Evolutionary conservation across 495 filamentous ascomycete species (phyloP).

Genomic region (Bryoglossum gracile): DNA sequence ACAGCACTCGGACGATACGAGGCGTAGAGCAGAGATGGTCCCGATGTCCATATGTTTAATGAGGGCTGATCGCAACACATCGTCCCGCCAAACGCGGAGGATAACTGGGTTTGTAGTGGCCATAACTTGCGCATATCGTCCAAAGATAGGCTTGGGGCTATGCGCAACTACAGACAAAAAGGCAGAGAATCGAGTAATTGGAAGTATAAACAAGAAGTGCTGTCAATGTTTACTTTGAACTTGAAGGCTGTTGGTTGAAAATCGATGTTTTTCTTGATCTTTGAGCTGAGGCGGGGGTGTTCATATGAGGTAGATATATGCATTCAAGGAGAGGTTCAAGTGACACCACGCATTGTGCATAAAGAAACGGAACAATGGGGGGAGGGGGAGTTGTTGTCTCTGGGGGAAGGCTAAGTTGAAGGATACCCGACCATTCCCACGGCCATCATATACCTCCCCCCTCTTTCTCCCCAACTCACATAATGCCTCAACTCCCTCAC

Average conservation of each 20-base stretch:
- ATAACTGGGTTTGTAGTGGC: slow-evolving; percentile 20
- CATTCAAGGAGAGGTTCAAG: no score
- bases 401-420: no score
- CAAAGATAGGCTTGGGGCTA: background rate
- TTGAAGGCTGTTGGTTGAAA: background rate
- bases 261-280: background rate
- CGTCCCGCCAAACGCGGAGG: slow-evolving; percentile 44
- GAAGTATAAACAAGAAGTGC: background rate
- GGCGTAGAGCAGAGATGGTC: slow-evolving; percentile 42
- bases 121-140: slow-evolving; percentile 27
- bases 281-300: background rate
- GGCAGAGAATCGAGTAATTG: background rate
- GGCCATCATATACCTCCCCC: slow-evolving; percentile 12
- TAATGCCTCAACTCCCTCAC: slow-evolving; percentile 3
- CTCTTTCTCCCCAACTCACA: slow-evolving; percentile 1
- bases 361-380: no score
- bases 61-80: slow-evolving; percentile 40
- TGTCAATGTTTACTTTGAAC: background rate
- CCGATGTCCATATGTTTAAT: slow-evolving; percentile 42
- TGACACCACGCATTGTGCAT: no score
- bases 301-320: background rate
- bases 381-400: no score
- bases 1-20: slow-evolving; percentile 43
- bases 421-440: background rate
- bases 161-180: background rate